phyloP scores from a whole-genome alignment of 2,329 filamentous ascomycete species.

The Arthrinium puccinioides region DNA sequence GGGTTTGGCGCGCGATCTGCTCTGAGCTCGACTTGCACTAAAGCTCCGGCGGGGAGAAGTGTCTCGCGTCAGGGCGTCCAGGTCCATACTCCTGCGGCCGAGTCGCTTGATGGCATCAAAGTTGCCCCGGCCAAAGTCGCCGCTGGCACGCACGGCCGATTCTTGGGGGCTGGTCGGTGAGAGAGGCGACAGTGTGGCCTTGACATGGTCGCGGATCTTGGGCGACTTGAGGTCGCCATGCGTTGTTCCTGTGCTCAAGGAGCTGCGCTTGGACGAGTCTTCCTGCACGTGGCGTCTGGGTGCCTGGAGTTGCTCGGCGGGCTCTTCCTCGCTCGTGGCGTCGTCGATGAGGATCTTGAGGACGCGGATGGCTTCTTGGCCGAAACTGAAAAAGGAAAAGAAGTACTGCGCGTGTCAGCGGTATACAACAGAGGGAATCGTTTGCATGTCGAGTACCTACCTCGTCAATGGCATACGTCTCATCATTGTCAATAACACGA shows the following conservation, averaged over 20 bases:
- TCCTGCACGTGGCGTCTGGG: not conserved
- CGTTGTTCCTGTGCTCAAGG: constrained; percentile 6
- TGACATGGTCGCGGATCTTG: constrained; percentile 49
- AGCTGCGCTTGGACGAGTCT: constrained; percentile 9
- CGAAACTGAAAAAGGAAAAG: constrained; percentile 88
- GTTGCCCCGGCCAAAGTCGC: constrained; percentile 44
- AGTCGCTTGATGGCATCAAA: constrained; percentile 44
- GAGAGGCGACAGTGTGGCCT: constrained; percentile 50
- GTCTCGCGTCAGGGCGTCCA: constrained; percentile 34
- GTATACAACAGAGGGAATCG: too few relatives aligned
- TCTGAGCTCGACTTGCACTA: constrained; percentile 49
- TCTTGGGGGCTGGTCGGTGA: constrained; percentile 34
- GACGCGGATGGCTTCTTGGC: constrained; percentile 74
- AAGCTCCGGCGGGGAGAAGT: constrained; percentile 51
- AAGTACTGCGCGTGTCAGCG: too few relatives aligned
- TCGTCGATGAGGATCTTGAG: constrained; percentile 67
- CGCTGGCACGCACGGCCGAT: constrained; percentile 47
- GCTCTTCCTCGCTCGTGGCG: constrained; percentile 28
- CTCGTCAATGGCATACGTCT: constrained; percentile 93
- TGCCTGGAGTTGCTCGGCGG: not conserved
- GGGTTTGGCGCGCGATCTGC: constrained; percentile 39
- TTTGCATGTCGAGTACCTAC: too few relatives aligned
- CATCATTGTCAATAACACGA: constrained; percentile 84
- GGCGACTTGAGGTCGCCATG: constrained; percentile 21
- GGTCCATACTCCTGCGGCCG: constrained; percentile 44